A percentile compares a stretch with the other conserved stretches of the same genome.
These are phyloP conservation scores for Debaryomycetaceae sp. DNA, from an alignment of 1,139 yeast species.

Conservation along the genomic window DNA sequence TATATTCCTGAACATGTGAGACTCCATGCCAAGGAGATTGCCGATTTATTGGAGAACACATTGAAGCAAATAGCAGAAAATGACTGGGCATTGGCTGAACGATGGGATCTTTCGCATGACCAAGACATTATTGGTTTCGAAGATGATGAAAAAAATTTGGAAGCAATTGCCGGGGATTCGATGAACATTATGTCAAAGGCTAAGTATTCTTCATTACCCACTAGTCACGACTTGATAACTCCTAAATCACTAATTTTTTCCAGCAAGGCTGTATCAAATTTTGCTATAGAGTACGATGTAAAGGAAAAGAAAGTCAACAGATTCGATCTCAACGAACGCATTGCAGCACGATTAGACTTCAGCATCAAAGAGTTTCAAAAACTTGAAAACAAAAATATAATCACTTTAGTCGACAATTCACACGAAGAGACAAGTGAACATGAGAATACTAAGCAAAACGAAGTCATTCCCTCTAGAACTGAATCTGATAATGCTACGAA, in stretches of 20 bases:
- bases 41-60: slow-evolving; percentile 47
- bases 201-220: slow-evolving; percentile 3
- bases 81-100: slow-evolving; percentile 31
- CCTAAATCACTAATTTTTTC: slow-evolving; percentile 14
- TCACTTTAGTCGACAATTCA: not conserved
- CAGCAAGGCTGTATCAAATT: slow-evolving; percentile 7
- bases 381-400: slow-evolving; percentile 7
- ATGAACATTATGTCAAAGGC: not conserved
- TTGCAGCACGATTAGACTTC: slow-evolving; percentile 13
- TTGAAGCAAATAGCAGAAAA: slow-evolving; percentile 25
- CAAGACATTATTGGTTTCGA: slow-evolving; percentile 7
- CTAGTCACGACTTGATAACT: slow-evolving; percentile 9
- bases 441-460: not conserved
- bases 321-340: slow-evolving; percentile 16
- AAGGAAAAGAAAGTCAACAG: slow-evolving; percentile 12
- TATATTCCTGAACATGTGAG: slow-evolving; percentile 57
- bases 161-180: not conserved
- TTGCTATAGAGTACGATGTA: slow-evolving; percentile 20
- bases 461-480: not conserved
- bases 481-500: not conserved
- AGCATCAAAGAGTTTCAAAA: slow-evolving; percentile 15
- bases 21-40: slow-evolving; percentile 53
- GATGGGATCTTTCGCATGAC: slow-evolving; percentile 14
- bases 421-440: too few relatives aligned
- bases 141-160: slow-evolving; percentile 1